These are phyloP conservation scores for Poa annua DNA, from an alignment of 176 grass and related monocot species.

Conservation along the genomic window DNA sequence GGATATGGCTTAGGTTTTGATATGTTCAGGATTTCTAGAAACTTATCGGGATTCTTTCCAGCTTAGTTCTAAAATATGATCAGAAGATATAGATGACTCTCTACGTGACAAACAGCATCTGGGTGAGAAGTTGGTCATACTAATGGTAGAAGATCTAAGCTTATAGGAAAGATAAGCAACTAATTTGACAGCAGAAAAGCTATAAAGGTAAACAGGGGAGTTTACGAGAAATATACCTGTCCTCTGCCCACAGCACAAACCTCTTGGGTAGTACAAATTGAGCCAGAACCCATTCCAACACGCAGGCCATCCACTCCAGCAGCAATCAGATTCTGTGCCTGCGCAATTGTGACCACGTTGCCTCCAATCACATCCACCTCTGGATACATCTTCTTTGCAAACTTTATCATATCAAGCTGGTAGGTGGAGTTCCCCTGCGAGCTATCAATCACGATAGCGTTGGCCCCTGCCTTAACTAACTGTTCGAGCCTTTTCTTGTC, in stretches of 20 bases:
- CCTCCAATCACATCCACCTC: conserved; percentile 85
- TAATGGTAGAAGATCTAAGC: conserved; percentile 6
- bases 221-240: conserved; percentile 62
- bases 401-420: conserved; percentile 92
- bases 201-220: neutral
- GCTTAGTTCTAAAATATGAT: neutral
- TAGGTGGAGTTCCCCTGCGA: conserved; percentile 93
- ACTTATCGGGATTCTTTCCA: neutral
- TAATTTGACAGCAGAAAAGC: conserved; percentile 3
- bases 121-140: neutral
- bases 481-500: conserved; percentile 79
- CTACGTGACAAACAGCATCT: neutral
- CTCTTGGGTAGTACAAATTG: conserved; percentile 95
- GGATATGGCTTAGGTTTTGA: neutral
- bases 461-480: conserved; percentile 74
- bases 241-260: conserved; percentile 89
- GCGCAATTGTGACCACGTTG: conserved; percentile 85
- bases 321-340: conserved; percentile 73
- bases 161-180: neutral
- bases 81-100: neutral
- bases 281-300: conserved; percentile 94
- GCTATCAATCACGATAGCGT: conserved; percentile 84
- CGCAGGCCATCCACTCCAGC: conserved; percentile 81
- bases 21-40: neutral
- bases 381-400: conserved; percentile 67